phyloP scores from a whole-genome alignment of 225 moss, liverwort and hornwort genomes.

The Asterella californica region DNA sequence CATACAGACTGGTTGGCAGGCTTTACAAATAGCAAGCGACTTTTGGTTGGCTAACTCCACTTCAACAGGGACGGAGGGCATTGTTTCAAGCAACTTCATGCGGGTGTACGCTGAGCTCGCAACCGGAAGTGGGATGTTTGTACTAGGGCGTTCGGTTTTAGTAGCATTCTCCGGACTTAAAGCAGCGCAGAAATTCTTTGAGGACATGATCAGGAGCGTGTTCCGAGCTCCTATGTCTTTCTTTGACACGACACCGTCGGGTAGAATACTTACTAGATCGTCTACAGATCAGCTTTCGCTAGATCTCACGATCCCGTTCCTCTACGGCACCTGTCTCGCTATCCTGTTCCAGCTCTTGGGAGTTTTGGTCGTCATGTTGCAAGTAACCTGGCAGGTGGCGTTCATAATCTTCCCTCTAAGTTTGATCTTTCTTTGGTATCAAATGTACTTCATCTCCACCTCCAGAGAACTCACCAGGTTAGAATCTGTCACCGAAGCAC shows the following conservation, averaged over 20 bases:
- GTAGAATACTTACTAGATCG: conserved; percentile 65
- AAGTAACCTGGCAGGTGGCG: conserved; percentile 60
- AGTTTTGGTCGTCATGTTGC: conserved; percentile 52
- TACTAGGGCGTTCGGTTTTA: conserved; percentile 39
- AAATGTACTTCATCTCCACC: conserved; percentile 55
- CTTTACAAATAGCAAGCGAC: conserved; percentile 54
- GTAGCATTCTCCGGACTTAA: conserved; percentile 49
- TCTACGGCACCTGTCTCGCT: conserved; percentile 43
- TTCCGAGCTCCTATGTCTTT: conserved; percentile 84
- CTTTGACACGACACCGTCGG: conserved; percentile 77
- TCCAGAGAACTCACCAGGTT: conserved; percentile 72
- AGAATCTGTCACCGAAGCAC: conserved; percentile 73
- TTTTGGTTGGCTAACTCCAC: conserved; percentile 79
- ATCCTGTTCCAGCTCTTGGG: conserved; percentile 55
- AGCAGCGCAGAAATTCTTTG: conserved; percentile 59
- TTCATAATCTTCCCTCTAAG: conserved; percentile 55
- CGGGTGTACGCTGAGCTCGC: conserved; percentile 46
- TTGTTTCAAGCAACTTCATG: conserved; percentile 53
- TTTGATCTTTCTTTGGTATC: conserved; percentile 47
- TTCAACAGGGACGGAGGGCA: conserved; percentile 27
- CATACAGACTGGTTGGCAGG: conserved; percentile 55
- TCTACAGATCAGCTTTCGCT: conserved; percentile 57
- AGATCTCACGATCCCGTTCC: conserved; percentile 53
- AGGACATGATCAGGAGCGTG: conserved; percentile 62
- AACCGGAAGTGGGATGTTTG: conserved; percentile 54